Evolutionary conservation across 441 rosid genomes (phyloP).

Genomic region (Adansonia madagascariensis): DNA sequence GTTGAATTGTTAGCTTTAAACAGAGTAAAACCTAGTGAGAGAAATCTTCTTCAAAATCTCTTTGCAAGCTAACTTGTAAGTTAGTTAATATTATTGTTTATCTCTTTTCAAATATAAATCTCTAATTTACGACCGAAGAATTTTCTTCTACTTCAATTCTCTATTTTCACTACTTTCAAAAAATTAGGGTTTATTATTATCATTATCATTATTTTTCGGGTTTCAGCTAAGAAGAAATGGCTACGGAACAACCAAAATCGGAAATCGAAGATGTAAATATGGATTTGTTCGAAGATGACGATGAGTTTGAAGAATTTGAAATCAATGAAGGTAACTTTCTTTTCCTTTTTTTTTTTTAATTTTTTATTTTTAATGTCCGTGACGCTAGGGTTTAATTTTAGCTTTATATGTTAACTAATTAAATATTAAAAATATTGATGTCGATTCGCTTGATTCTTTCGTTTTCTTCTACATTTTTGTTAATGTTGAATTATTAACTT

Average conservation of each 20-base stretch:
- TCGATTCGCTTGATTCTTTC: neutral
- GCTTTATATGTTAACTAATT: neutral
- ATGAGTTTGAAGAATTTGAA: slow-evolving; percentile 90
- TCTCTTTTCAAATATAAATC: slow-evolving; percentile 1
- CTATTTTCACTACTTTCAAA: neutral
- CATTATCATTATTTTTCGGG: neutral
- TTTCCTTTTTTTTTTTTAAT: neutral
- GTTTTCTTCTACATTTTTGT: neutral
- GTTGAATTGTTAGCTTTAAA: neutral
- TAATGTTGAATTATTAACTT: neutral
- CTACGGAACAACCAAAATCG: slow-evolving; percentile 60
- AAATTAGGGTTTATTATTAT: slow-evolving; percentile 15
- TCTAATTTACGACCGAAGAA: neutral
- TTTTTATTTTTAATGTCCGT: neutral
- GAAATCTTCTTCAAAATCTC: neutral
- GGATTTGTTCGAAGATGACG: slow-evolving; percentile 92
- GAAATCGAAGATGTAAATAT: slow-evolving; percentile 65
- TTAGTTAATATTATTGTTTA: neutral
- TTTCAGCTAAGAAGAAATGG: slow-evolving; percentile 45
- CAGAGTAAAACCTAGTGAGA: neutral
- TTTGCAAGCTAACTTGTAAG: neutral
- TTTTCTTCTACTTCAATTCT: neutral
- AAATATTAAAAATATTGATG: neutral
- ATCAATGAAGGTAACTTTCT: slow-evolving; percentile 61
- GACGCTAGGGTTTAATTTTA: neutral